phyloP scores from a whole-genome alignment of 371 early-diverging fungal genomes.

The Syncephalastrum contaminatum region DNA sequence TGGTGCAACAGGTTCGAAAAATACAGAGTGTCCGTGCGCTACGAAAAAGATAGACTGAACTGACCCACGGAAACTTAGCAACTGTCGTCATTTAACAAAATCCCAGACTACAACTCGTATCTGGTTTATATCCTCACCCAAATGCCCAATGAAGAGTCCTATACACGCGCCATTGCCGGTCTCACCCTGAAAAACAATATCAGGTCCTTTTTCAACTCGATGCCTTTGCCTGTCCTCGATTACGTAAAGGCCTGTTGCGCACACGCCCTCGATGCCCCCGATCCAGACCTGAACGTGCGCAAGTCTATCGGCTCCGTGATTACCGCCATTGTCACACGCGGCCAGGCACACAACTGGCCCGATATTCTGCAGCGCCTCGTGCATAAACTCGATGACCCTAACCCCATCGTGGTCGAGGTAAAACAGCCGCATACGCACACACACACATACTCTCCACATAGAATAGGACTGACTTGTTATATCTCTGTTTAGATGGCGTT shows the following conservation, averaged over 20 bases:
- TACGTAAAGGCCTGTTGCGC: slow-evolving; percentile 68
- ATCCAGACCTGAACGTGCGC: slow-evolving; percentile 64
- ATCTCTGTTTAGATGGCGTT: slow-evolving; percentile 66
- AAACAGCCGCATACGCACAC: too few species aligned
- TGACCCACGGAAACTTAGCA: slow-evolving; percentile 48
- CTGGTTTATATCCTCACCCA: slow-evolving; percentile 77
- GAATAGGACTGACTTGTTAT: too few species aligned
- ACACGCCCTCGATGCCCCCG: slow-evolving; percentile 64
- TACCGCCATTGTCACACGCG: slow-evolving; percentile 78
- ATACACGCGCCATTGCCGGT: slow-evolving; percentile 82
- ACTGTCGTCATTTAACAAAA: slow-evolving; percentile 72
- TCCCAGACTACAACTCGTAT: slow-evolving; percentile 88
- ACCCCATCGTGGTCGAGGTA: slow-evolving; percentile 75
- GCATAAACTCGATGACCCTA: slow-evolving; percentile 61
- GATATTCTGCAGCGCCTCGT: slow-evolving; percentile 71
- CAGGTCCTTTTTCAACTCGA: slow-evolving; percentile 49
- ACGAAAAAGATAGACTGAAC: neutral
- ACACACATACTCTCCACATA: neutral
- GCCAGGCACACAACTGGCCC: slow-evolving; percentile 75
- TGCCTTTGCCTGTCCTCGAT: slow-evolving; percentile 60
- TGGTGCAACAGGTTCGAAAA: slow-evolving; percentile 34
- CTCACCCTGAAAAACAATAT: slow-evolving; percentile 86
- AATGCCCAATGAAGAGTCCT: slow-evolving; percentile 52
- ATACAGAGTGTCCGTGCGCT: neutral
- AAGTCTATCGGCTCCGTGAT: slow-evolving; percentile 64